Percentiles rank a stretch among this genome's conserved stretches.
Evolutionary conservation across 306 rosid species (phyloP).

Genomic region (Bauhinia variegata): DNA sequence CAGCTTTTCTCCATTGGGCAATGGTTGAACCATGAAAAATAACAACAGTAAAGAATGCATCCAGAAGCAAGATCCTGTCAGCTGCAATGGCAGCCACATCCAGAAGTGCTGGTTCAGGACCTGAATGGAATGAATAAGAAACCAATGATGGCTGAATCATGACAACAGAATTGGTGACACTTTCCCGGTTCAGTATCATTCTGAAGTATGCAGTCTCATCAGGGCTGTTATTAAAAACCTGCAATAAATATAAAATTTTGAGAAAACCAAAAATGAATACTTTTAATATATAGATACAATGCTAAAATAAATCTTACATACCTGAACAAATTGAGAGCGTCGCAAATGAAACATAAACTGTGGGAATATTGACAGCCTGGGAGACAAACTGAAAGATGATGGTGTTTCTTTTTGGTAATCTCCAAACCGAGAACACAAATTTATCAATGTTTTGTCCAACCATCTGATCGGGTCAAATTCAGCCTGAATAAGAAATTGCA

Average conservation of each 20-base stretch:
- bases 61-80: constrained; percentile 86
- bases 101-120: constrained; percentile 93
- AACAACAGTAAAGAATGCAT: constrained; percentile 84
- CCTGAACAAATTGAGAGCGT: constrained; percentile 99
- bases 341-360: constrained; percentile 93
- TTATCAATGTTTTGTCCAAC: constrained; percentile 94
- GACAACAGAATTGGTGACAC: constrained; percentile 90
- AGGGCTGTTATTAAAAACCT: constrained; percentile 99
- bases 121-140: constrained; percentile 87
- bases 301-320: constrained; percentile 33
- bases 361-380: constrained; percentile 95
- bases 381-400: constrained; percentile 92
- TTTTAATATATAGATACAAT: constrained; percentile 1
- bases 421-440: constrained; percentile 88
- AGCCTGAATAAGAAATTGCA: constrained; percentile 63
- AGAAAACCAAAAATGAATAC: neutral
- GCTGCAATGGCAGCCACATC: constrained; percentile 96
- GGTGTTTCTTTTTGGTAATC: constrained; percentile 86
- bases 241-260: constrained; percentile 19
- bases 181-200: constrained; percentile 94
- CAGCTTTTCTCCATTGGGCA: constrained; percentile 98
- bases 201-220: constrained; percentile 98
- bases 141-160: constrained; percentile 98
- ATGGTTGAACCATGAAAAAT: constrained; percentile 96
- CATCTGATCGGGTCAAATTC: constrained; percentile 99